A percentile compares a stretch with the other conserved stretches of the same genome.
These are phyloP conservation scores for Singerocomus inundabilis DNA, from an alignment of 1,284 basidiomycete species.

Conservation along the genomic window DNA sequence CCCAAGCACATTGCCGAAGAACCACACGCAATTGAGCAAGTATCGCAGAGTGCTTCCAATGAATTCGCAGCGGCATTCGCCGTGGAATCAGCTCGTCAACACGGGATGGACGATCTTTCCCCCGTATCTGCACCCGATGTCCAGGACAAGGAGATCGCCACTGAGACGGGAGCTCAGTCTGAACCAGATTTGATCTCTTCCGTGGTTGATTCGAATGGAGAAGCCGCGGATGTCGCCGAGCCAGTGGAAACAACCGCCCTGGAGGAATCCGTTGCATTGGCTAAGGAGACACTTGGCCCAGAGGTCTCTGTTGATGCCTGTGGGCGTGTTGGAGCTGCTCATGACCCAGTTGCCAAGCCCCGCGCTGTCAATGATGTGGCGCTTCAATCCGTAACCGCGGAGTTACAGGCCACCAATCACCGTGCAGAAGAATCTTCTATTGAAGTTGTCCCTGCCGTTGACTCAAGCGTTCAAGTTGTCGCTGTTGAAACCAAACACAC, in stretches of 20 bases:
- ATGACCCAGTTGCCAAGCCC: not conserved
- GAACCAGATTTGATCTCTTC: slow-evolving; percentile 7
- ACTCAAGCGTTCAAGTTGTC: not conserved
- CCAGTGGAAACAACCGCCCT: slow-evolving; percentile 28
- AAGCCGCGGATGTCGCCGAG: slow-evolving; percentile 13
- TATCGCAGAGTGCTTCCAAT: slow-evolving; percentile 5
- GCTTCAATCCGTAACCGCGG: slow-evolving; percentile 8
- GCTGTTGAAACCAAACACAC: slow-evolving; percentile 4
- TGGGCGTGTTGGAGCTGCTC: not conserved
- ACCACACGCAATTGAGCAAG: slow-evolving; percentile 3
- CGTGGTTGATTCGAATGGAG: slow-evolving; percentile 12
- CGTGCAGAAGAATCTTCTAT: slow-evolving; percentile 1
- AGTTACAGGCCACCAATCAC: not conserved
- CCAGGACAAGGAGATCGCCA: slow-evolving; percentile 1
- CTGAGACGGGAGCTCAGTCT: slow-evolving; percentile 18
- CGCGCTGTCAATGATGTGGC: slow-evolving; percentile 1
- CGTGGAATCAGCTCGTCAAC: slow-evolving; percentile 6
- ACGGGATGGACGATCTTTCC: slow-evolving; percentile 9
- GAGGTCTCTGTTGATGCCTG: slow-evolving; percentile 33
- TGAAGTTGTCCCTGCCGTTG: not conserved
- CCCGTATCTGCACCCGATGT: not conserved
- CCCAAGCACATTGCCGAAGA: slow-evolving; percentile 5
- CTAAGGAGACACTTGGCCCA: slow-evolving; percentile 40
- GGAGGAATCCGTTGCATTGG: slow-evolving; percentile 36
- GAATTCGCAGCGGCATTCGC: slow-evolving; percentile 8